Percentiles rank a stretch among this genome's conserved stretches.
These are phyloP conservation scores for Scytalidium lignicola DNA, from an alignment of 2,329 filamentous ascomycete species.

Conservation along the genomic window DNA sequence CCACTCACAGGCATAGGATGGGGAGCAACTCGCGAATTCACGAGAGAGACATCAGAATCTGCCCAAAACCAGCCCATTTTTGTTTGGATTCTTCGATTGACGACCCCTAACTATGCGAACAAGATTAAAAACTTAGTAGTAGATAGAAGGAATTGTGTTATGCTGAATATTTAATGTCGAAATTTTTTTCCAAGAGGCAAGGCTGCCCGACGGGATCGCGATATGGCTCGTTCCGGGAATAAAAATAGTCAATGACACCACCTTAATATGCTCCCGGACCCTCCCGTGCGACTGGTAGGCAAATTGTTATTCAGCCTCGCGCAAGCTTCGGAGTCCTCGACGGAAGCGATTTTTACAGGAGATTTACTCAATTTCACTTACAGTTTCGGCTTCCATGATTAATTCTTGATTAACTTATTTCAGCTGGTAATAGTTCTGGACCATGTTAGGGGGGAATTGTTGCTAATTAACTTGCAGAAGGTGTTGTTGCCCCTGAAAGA, in stretches of 20 bases:
- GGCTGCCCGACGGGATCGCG: neutral
- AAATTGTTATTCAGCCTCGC: neutral
- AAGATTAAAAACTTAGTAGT: neutral
- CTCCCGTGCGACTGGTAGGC: neutral
- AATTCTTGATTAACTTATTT: too few relatives aligned
- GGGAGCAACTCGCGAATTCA: conserved; percentile 17
- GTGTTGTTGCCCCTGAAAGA: neutral
- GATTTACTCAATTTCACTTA: too few relatives aligned
- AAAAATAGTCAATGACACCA: neutral
- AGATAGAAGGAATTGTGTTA: neutral
- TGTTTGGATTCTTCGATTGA: neutral
- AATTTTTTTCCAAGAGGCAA: neutral
- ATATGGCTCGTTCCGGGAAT: neutral
- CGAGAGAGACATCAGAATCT: conserved; percentile 36
- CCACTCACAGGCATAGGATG: conserved; percentile 15
- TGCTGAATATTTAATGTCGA: neutral
- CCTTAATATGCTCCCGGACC: neutral
- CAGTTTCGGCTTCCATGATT: too few relatives aligned
- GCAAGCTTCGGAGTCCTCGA: neutral
- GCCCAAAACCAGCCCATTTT: conserved; percentile 63
- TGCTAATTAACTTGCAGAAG: neutral
- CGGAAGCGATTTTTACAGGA: too few relatives aligned
- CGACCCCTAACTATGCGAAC: neutral
- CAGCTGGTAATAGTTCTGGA: too few relatives aligned
- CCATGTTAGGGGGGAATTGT: too few relatives aligned